Evolutionary conservation across 176 grass and related monocot species (phyloP).

Genomic region (Microstegium vimineum): DNA sequence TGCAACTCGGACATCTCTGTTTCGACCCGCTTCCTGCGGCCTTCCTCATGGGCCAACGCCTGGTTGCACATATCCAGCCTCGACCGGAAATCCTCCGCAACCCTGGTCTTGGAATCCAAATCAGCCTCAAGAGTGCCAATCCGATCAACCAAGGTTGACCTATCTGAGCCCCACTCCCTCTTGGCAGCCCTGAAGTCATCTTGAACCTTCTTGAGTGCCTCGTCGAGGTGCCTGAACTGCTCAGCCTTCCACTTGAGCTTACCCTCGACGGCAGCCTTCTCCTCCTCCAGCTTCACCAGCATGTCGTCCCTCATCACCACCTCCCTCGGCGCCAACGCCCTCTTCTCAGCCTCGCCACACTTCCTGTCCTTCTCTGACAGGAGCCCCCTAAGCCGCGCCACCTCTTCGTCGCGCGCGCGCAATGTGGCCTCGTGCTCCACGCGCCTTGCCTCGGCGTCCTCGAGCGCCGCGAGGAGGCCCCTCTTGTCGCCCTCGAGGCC

Average conservation of each 20-base stretch:
- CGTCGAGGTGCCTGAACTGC: slow-evolving; percentile 87
- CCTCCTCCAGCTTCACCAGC: slow-evolving; percentile 57
- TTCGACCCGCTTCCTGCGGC: slow-evolving; percentile 65
- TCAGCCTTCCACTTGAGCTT: slow-evolving; percentile 86
- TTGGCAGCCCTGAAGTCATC: slow-evolving; percentile 50
- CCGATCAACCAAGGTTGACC: slow-evolving; percentile 53
- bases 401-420: slow-evolving; percentile 36
- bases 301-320: slow-evolving; percentile 58
- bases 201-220: slow-evolving; percentile 60
- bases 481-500: slow-evolving; percentile 54
- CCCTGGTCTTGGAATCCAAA: slow-evolving; percentile 57
- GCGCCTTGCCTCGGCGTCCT: slow-evolving; percentile 46
- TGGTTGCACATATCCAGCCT: slow-evolving; percentile 75
- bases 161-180: slow-evolving; percentile 50
- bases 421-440: slow-evolving; percentile 43
- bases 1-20: slow-evolving; percentile 57
- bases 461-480: slow-evolving; percentile 46
- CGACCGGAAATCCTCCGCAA: slow-evolving; percentile 46
- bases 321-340: slow-evolving; percentile 43
- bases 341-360: slow-evolving; percentile 49
- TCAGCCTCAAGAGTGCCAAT: slow-evolving; percentile 42
- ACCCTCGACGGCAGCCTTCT: slow-evolving; percentile 48
- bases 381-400: slow-evolving; percentile 43
- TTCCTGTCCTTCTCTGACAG: slow-evolving; percentile 54
- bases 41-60: slow-evolving; percentile 70